Percentiles rank a stretch among this genome's conserved stretches.
Evolutionary conservation across 2,329 filamentous ascomycete species (phyloP).

Genomic region (Ascosphaera aggregata): DNA sequence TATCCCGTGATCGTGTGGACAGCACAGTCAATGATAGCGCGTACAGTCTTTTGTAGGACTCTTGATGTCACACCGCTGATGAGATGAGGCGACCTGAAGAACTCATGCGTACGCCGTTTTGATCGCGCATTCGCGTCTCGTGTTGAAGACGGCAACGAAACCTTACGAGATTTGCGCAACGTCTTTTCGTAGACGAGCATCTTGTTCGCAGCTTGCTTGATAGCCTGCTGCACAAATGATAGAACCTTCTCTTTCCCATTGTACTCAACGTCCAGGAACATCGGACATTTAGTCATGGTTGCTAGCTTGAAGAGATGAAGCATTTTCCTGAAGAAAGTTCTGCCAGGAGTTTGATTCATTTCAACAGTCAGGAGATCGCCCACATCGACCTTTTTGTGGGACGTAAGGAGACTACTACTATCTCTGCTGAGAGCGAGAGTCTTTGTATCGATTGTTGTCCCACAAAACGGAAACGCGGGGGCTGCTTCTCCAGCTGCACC

Average conservation of each 20-base stretch:
- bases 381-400: conserved; percentile 25
- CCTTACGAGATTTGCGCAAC: background rate
- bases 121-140: background rate
- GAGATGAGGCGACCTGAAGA: background rate
- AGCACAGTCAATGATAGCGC: background rate
- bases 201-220: background rate
- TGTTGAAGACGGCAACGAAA: background rate
- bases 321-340: conserved; percentile 57
- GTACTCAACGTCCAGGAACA: conserved; percentile 14
- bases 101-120: background rate
- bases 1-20: background rate
- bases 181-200: conserved; percentile 40
- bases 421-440: conserved; percentile 57
- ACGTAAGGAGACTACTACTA: conserved; percentile 22
- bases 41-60: background rate
- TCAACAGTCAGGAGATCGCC: conserved; percentile 62
- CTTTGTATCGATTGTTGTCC: conserved; percentile 47
- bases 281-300: conserved; percentile 32
- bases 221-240: background rate
- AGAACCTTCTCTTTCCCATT: background rate
- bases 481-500: conserved; percentile 5
- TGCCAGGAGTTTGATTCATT: conserved; percentile 44
- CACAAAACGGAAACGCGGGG: conserved; percentile 62
- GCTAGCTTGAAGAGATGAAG: conserved; percentile 59
- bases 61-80: background rate